phyloP scores from a whole-genome alignment of 495 filamentous ascomycete genomes.

The Penicillium nucicola region DNA sequence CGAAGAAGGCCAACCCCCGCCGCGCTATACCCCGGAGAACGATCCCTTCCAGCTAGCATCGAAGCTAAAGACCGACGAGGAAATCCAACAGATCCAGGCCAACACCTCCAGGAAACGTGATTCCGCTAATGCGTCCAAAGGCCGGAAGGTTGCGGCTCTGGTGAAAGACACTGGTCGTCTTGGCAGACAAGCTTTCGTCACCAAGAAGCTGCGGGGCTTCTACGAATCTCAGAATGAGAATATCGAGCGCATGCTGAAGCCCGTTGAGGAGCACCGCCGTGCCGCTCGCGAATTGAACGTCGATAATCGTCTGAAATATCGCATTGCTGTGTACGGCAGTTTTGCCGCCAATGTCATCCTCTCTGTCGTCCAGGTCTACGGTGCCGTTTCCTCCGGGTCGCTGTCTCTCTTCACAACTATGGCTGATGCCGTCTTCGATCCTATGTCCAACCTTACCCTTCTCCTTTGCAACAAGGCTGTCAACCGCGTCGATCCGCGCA shows the following conservation, averaged over 20 bases:
- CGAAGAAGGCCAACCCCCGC: constrained; percentile 63
- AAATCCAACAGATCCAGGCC: constrained; percentile 77
- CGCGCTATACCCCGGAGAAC: constrained; percentile 55
- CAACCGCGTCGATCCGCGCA: constrained; percentile 78
- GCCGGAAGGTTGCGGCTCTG: constrained; percentile 19
- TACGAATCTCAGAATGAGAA: constrained; percentile 91
- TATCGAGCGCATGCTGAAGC: constrained; percentile 87
- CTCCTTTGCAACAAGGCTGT: constrained; percentile 88
- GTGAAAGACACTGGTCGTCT: constrained; percentile 12
- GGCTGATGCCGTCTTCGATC: constrained; percentile 96
- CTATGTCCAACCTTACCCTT: constrained; percentile 83
- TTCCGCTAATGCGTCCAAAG: constrained; percentile 41
- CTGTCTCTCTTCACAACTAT: constrained; percentile 97
- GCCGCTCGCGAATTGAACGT: constrained; percentile 75
- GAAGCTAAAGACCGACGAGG: constrained; percentile 70
- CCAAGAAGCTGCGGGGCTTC: constrained; percentile 74
- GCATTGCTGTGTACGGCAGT: constrained; percentile 88
- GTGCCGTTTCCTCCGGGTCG: constrained; percentile 78
- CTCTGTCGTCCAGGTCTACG: constrained; percentile 81
- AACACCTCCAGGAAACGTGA: constrained; percentile 79
- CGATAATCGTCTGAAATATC: constrained; percentile 77
- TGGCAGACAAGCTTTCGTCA: constrained; percentile 31
- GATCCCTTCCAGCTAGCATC: constrained; percentile 84
- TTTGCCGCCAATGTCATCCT: constrained; percentile 82
- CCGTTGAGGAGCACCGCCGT: constrained; percentile 84